Evolutionary conservation across 805 yeast genomes (phyloP), one percentile per base, ranked within the genome.

Genomic region (Wickerhamomyces alni): DNA sequence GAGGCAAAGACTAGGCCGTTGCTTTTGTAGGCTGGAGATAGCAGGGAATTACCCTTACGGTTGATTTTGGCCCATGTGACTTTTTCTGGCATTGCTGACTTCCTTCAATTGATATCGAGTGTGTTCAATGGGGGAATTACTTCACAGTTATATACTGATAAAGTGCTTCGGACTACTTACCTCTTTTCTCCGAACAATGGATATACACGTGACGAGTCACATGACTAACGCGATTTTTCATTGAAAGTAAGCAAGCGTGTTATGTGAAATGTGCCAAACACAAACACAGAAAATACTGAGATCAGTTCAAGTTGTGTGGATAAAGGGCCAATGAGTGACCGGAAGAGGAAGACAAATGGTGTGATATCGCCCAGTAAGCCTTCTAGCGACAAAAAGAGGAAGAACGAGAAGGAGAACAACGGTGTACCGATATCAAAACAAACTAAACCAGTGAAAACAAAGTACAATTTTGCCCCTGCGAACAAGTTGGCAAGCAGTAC

Each of bases 1-100:
- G 77, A 68, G 9, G 76, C 66, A 58, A 66, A 72, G 17, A 74
- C 69, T 34, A 61, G 62, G 24, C 69, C 72, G 28, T 62, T 65
- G 40, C 63, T 54, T 37, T 57, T 58, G 44, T 44, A 63, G 4
- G 72, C 71, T 29, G 75, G 73, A 5, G 73, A 63, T n/a, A 68
- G 40, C 8, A 67, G 41, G 3, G 47, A 34, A 47, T 50, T 58
- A 2, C 63, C 62, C 12, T 41, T 18, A 13, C 57, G 47, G 6
- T 57, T 58, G 27, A 66, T 47, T 31, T 58, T 58, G 21, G 52
- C 56, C 70, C 70, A 69, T 2, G 62, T 43, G 39, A 66, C 45
- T 43, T 57, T 52, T 44, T 57, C 54, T 30, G 51, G 55, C 61
- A 58, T 50, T 27, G 22, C n/a, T 30, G 21, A 11, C 12, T 26